phyloP scores from a whole-genome alignment of 2,329 filamentous ascomycete genomes.

The Geosmithia putterillii region DNA sequence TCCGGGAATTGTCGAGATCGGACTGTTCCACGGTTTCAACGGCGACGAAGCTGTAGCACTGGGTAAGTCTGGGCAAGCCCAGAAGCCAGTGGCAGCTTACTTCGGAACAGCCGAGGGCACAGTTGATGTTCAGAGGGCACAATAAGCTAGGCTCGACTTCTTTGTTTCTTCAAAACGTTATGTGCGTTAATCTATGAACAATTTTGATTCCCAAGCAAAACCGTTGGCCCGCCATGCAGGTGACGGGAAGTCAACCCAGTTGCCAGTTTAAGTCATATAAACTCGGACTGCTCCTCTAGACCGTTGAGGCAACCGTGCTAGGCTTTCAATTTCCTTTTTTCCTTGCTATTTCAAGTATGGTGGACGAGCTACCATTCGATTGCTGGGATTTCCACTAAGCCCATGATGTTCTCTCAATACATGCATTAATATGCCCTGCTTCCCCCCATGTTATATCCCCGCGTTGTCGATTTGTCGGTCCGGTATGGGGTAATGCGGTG shows the following conservation, averaged over 20 bases:
- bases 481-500: no score
- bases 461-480: no score
- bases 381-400: no score
- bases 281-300: no score
- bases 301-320: no score
- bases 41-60: constrained; percentile 49
- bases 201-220: neutral
- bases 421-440: neutral
- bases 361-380: neutral
- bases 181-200: neutral
- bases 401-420: neutral
- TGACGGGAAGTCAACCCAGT: neutral
- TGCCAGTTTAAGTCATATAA: neutral
- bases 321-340: neutral
- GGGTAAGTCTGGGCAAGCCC: constrained; percentile 53
- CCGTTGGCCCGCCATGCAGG: neutral
- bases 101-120: constrained; percentile 79
- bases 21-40: constrained; percentile 75
- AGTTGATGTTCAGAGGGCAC: constrained; percentile 36
- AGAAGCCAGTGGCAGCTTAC: constrained; percentile 89
- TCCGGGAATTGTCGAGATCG: constrained; percentile 82
- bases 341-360: neutral
- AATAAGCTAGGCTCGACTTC: constrained; percentile 3
- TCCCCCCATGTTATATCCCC: no score
- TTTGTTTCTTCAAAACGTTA: neutral